Evolutionary conservation across 2,329 filamentous ascomycete genomes (phyloP).

Genomic region (Fusarium torulosum): DNA sequence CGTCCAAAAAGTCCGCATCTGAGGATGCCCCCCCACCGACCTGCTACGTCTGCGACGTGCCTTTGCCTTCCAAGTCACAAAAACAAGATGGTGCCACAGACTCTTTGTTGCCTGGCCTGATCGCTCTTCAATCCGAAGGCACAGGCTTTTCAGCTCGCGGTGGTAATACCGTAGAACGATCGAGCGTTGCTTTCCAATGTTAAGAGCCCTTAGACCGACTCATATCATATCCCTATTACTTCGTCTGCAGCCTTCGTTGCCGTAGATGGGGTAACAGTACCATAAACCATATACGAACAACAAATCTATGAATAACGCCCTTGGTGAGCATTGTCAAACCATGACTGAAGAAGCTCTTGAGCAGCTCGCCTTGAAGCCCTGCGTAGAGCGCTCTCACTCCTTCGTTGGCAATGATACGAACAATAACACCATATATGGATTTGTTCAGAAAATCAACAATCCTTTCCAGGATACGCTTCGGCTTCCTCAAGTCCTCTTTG

Average conservation of each 20-base stretch:
- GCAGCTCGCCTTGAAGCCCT: constrained; percentile 79
- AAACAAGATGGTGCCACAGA: constrained; percentile 62
- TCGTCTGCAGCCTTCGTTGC: constrained; percentile 38
- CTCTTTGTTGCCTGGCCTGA: constrained; percentile 76
- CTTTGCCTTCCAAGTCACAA: constrained; percentile 69
- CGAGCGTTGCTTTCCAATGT: constrained; percentile 85
- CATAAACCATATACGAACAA: constrained; percentile 79
- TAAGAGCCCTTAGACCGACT: constrained; percentile 53
- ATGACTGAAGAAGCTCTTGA: constrained; percentile 88
- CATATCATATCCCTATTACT: constrained; percentile 23
- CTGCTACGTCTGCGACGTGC: constrained; percentile 90
- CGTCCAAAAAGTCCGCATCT: constrained; percentile 56
- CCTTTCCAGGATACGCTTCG: constrained; percentile 23
- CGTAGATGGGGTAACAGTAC: constrained; percentile 47
- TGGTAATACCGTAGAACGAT: constrained; percentile 82
- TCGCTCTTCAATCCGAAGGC: constrained; percentile 85
- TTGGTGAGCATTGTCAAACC: constrained; percentile 91
- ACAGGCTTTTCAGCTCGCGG: constrained; percentile 95
- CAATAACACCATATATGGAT: constrained; percentile 74
- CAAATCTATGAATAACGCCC: constrained; percentile 77
- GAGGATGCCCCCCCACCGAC: constrained; percentile 61
- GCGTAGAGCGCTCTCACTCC: constrained; percentile 79
- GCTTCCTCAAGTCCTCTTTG: neutral
- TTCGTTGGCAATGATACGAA: constrained; percentile 70
- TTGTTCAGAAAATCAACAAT: constrained; percentile 48